Percentiles rank a stretch among this genome's conserved stretches.
These are phyloP conservation scores for Tylopilus sp. DNA, from an alignment of 1,284 basidiomycete species.

Conservation along the genomic window DNA sequence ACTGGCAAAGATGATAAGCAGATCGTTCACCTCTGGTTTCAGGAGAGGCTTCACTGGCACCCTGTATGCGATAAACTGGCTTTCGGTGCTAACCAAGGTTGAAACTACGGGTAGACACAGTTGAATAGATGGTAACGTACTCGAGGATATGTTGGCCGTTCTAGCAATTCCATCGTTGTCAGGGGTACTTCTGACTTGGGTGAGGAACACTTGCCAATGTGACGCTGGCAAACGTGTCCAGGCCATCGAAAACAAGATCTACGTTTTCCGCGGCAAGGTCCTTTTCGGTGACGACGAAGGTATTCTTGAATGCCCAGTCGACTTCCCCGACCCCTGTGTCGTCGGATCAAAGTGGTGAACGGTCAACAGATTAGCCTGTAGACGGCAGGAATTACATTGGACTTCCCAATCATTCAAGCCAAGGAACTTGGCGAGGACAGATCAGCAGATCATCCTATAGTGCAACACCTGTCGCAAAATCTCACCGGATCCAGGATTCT, in stretches of 20 bases:
- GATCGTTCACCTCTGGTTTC: slow-evolving; percentile 58
- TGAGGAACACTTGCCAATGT: slow-evolving; percentile 48
- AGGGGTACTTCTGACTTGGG: neutral
- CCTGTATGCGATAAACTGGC: slow-evolving; percentile 77
- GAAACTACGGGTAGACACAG: neutral
- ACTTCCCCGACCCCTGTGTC: slow-evolving; percentile 78
- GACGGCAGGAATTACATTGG: slow-evolving; percentile 55
- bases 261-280: slow-evolving; percentile 48
- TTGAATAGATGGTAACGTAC: slow-evolving; percentile 35
- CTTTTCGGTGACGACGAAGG: slow-evolving; percentile 50
- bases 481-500: slow-evolving; percentile 79
- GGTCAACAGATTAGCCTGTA: slow-evolving; percentile 11
- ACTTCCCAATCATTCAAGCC: slow-evolving; percentile 83
- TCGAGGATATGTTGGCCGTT: slow-evolving; percentile 66
- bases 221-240: slow-evolving; percentile 81
- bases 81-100: slow-evolving; percentile 48
- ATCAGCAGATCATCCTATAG: slow-evolving; percentile 2
- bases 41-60: slow-evolving; percentile 54
- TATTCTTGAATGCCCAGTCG: slow-evolving; percentile 80
- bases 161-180: slow-evolving; percentile 35
- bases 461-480: slow-evolving; percentile 12
- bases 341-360: slow-evolving; percentile 4
- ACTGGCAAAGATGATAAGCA: slow-evolving; percentile 70
- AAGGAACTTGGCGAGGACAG: slow-evolving; percentile 47
- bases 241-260: slow-evolving; percentile 82